Percentiles rank a stretch among this genome's conserved stretches.
phyloP scores from a whole-genome alignment of 257 asterid species.

The Solanum neorickii region DNA sequence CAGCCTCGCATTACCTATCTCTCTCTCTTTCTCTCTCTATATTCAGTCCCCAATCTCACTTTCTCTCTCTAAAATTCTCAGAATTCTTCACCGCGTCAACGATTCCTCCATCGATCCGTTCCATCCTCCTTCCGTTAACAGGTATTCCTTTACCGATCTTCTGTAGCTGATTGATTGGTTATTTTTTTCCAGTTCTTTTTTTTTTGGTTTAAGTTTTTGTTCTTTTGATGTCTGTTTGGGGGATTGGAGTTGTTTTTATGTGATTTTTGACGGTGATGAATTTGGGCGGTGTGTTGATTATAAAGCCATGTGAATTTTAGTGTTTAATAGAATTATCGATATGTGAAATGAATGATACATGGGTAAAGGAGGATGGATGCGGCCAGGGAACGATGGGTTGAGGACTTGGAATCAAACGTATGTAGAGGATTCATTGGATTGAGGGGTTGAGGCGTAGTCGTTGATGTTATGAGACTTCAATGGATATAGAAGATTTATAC shows the following conservation, averaged over 20 bases:
- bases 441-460: not conserved
- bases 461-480: not conserved
- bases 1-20: slow-evolving; percentile 2
- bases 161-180: not conserved
- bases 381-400: not conserved
- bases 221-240: not conserved
- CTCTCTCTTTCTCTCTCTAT: not conserved
- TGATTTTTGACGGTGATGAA: not conserved
- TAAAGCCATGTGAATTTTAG: not conserved
- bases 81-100: not conserved
- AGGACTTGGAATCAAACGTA: not conserved
- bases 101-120: not conserved
- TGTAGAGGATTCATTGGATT: not conserved
- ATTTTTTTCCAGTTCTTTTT: not conserved
- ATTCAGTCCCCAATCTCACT: not conserved
- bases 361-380: not conserved
- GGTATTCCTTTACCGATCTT: not conserved
- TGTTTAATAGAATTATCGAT: not conserved
- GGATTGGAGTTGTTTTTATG: not conserved
- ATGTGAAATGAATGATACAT: not conserved
- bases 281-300: not conserved
- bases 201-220: not conserved
- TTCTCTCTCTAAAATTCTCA: not conserved
- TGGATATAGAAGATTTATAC: not conserved
- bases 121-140: not conserved